Conservation (phyloP, 2,329 filamentous ascomycete species). For the Raffaelea albimanens region DNA sequence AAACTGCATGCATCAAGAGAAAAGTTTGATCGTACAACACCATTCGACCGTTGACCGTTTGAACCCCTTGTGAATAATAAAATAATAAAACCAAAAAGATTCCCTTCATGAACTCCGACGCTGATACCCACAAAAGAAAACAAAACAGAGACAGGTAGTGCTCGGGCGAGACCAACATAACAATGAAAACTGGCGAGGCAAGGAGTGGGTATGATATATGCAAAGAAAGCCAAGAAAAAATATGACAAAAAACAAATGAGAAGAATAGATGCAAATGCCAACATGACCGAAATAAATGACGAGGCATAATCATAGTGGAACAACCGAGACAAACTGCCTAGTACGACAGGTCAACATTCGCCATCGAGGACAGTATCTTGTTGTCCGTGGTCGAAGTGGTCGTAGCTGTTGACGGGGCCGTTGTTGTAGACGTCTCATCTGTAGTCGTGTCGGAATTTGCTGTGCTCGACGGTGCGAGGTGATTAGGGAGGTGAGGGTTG, state of each 20-base stretch:
- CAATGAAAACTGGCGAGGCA: background rate
- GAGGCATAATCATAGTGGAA: too few species aligned
- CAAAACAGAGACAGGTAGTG: background rate
- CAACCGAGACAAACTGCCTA: too few species aligned
- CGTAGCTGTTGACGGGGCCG: conserved; percentile 3
- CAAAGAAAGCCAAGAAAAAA: conserved; percentile 1
- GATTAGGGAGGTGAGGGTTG: conserved; percentile 1
- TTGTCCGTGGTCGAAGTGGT: conserved; percentile 7
- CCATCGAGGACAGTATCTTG: conserved; percentile 15
- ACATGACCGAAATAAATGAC: background rate
- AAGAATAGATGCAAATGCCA: background rate
- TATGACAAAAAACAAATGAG: background rate
- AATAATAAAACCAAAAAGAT: background rate
- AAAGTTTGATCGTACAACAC: too few species aligned
- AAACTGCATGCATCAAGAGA: too few species aligned
- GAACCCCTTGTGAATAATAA: too few species aligned
- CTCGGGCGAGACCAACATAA: background rate
- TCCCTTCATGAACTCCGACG: conserved; percentile 14
- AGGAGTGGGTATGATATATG: background rate
- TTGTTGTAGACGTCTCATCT: conserved; percentile 4
- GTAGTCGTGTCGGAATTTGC: conserved; percentile 9
- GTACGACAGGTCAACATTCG: conserved; percentile 15
- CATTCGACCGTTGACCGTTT: too few species aligned
- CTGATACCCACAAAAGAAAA: conserved; percentile 10
- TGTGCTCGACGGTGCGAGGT: conserved; percentile 5